phyloP scores from a whole-genome alignment of 2,329 filamentous ascomycete genomes.

The Arthrobotrys iridis region DNA sequence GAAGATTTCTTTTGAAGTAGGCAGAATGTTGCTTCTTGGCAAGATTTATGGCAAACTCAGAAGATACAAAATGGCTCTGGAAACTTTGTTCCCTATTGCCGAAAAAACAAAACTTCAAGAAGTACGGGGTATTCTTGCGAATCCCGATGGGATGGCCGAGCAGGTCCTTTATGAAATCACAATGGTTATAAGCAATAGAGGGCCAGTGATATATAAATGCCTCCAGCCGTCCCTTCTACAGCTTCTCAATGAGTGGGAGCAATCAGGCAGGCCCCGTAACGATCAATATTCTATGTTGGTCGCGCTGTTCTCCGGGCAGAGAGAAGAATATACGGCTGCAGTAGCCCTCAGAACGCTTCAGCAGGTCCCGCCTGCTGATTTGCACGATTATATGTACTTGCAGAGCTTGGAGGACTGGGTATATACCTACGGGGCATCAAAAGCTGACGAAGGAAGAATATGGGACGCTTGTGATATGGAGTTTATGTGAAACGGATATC shows the following conservation, averaged over 20 bases:
- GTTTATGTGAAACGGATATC: background rate
- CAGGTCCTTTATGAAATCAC: background rate
- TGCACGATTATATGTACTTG: constrained; percentile 29
- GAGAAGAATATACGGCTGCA: background rate
- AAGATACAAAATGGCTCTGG: background rate
- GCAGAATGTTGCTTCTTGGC: background rate
- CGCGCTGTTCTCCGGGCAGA: background rate
- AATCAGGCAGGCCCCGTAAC: background rate
- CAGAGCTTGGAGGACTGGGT: background rate
- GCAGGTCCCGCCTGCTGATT: background rate
- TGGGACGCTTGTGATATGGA: background rate
- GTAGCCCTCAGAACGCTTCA: background rate
- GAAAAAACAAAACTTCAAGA: background rate
- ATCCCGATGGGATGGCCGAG: too few species aligned
- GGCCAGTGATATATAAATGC: background rate
- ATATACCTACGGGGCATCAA: background rate
- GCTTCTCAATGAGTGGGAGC: background rate
- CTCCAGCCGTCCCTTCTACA: background rate
- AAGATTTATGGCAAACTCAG: background rate
- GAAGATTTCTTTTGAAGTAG: too few species aligned
- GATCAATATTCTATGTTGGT: background rate
- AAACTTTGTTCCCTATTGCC: background rate
- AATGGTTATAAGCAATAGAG: background rate
- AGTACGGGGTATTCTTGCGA: background rate
- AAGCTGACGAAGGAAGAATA: background rate